A percentile compares a stretch with the other conserved stretches of the same genome.
Conservation (phyloP, 1,139 yeast species). For the Candida smagusa region DNA sequence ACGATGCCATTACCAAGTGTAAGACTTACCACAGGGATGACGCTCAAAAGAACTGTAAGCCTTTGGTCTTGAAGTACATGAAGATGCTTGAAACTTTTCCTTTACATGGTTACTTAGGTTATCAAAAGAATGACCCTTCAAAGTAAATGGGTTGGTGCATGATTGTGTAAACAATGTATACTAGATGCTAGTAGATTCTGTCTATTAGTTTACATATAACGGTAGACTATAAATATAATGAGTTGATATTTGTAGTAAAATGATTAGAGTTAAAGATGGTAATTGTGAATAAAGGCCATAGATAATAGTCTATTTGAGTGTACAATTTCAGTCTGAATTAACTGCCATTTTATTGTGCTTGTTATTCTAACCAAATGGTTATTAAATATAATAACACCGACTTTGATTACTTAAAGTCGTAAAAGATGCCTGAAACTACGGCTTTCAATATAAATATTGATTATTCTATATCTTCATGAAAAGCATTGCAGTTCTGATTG, state of each 20-base stretch:
- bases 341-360: no score
- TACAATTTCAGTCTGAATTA: no score
- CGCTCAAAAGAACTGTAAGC: conserved; percentile 64
- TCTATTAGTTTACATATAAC: not conserved
- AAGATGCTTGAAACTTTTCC: conserved; percentile 70
- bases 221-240: not conserved
- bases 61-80: conserved; percentile 69
- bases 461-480: no score
- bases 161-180: conserved; percentile 1
- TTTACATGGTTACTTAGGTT: conserved; percentile 71
- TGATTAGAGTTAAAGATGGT: no score
- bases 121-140: conserved; percentile 82
- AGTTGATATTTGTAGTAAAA: not conserved
- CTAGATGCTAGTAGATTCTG: not conserved
- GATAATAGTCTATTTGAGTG: no score
- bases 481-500: no score
- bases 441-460: no score
- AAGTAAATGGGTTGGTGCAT: conserved; percentile 35
- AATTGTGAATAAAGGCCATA: no score
- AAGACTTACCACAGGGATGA: conserved; percentile 76
- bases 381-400: no score
- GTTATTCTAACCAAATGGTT: no score
- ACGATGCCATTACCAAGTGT: conserved; percentile 72
- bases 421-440: no score
- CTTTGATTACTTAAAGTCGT: no score